A percentile compares a stretch with the other conserved stretches of the same genome.
Evolutionary conservation across 208 protist genomes (phyloP).

Genomic region (Acanthamoeba sp.): DNA sequence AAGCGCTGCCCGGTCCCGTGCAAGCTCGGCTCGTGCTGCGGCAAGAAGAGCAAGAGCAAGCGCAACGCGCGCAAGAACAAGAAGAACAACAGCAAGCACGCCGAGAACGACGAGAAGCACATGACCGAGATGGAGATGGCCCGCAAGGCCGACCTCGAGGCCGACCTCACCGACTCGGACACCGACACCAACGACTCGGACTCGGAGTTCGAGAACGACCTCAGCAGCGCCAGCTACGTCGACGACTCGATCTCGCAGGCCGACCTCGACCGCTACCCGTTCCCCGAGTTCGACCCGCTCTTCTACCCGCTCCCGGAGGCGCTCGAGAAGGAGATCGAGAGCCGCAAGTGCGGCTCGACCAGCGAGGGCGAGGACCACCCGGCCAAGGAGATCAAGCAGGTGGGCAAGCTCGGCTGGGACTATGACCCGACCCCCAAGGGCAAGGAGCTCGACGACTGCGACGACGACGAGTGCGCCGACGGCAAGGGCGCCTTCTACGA

Average conservation of each 20-base stretch:
- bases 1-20: neutral
- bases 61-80: neutral
- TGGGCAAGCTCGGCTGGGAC: conserved; percentile 26
- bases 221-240: neutral
- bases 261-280: conserved; percentile 31
- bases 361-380: neutral
- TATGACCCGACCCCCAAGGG: neutral
- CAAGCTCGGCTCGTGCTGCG: neutral
- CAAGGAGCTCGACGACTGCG: neutral
- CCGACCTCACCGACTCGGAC: too few relatives aligned
- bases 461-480: neutral
- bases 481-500: neutral
- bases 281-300: conserved; percentile 37
- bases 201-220: neutral
- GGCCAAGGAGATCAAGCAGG: neutral
- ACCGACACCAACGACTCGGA: neutral
- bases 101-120: too few relatives aligned
- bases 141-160: neutral
- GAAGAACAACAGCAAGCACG: neutral
- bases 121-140: neutral
- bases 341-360: neutral
- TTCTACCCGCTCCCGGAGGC: conserved; percentile 46
- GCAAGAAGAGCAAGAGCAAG: neutral
- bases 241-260: conserved; percentile 37
- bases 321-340: neutral